Percentiles rank a stretch among this genome's conserved stretches.
phyloP scores from a whole-genome alignment of 306 rosid genomes.

The Amphicarpaea edgeworthii region DNA sequence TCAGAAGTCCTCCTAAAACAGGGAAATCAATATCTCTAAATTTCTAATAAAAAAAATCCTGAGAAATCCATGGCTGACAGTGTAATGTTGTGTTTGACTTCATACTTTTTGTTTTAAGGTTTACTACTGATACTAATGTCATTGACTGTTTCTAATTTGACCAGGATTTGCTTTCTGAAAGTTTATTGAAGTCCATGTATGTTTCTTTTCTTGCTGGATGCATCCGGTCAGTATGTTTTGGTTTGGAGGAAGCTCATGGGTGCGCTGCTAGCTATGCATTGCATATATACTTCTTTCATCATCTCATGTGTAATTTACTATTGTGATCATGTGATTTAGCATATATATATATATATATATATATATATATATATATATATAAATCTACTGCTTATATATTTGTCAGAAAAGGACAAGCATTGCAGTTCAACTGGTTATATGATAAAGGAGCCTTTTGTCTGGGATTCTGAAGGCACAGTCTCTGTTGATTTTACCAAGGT shows the following conservation, averaged over 20 bases:
- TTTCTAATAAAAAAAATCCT: constrained; percentile 25
- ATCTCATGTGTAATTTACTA: constrained; percentile 29
- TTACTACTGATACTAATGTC: too few relatives aligned
- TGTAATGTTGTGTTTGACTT: too few relatives aligned
- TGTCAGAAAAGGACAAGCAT: constrained; percentile 92
- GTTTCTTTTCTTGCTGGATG: too few relatives aligned
- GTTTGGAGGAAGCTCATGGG: constrained; percentile 98
- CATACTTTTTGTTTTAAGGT: too few relatives aligned
- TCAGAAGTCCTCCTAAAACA: neutral
- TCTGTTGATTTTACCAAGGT: too few relatives aligned
- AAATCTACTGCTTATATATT: constrained; percentile 40
- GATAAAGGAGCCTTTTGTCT: too few relatives aligned
- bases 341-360: constrained; percentile 18
- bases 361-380: constrained; percentile 5
- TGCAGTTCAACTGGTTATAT: too few relatives aligned
- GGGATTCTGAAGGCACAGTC: too few relatives aligned
- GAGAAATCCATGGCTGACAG: constrained; percentile 45
- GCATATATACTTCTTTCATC: constrained; percentile 38
- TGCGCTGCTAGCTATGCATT: constrained; percentile 54
- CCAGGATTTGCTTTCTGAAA: too few relatives aligned
- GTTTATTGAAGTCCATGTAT: too few relatives aligned
- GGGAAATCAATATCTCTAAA: neutral
- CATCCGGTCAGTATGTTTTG: constrained; percentile 94
- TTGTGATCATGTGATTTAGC: constrained; percentile 32
- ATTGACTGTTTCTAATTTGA: too few relatives aligned